These are phyloP conservation scores for Colletotrichum sp. DNA, from an alignment of 2,329 filamentous ascomycete genomes.

Conservation along the genomic window DNA sequence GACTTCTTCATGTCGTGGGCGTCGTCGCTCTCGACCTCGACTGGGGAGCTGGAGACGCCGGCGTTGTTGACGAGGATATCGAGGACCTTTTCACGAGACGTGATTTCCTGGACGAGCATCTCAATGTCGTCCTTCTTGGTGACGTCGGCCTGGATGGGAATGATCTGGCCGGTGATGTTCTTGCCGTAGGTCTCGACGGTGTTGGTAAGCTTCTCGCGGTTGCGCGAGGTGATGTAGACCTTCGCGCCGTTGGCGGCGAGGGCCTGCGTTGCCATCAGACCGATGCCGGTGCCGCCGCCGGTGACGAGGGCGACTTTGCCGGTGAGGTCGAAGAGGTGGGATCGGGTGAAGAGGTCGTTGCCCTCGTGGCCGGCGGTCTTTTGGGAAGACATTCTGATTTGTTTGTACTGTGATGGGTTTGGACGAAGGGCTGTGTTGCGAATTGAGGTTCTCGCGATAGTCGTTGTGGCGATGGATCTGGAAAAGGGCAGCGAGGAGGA, in stretches of 20 bases:
- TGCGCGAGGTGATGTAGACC: constrained; percentile 74
- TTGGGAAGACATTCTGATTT: constrained; percentile 11
- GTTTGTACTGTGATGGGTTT: background rate
- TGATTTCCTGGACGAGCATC: constrained; percentile 62
- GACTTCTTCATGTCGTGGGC: constrained; percentile 60
- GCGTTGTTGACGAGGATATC: constrained; percentile 74
- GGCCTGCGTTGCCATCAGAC: constrained; percentile 71
- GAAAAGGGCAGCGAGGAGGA: no score
- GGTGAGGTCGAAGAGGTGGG: constrained; percentile 46
- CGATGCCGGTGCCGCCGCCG: constrained; percentile 66
- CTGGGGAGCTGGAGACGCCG: constrained; percentile 62
- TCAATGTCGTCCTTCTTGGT: constrained; percentile 65
- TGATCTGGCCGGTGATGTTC: constrained; percentile 58
- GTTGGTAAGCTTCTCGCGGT: constrained; percentile 65
- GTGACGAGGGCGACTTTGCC: constrained; percentile 52
- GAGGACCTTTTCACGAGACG: constrained; percentile 59
- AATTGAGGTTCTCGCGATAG: no score
- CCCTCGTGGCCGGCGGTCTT: constrained; percentile 25
- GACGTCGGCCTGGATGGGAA: constrained; percentile 66
- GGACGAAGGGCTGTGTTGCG: background rate
- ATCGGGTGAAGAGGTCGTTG: constrained; percentile 35
- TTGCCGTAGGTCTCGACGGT: constrained; percentile 64
- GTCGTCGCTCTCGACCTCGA: constrained; percentile 60
- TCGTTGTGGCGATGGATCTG: no score
- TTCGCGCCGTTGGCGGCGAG: constrained; percentile 71